Evolutionary conservation across 176 grass and related monocot species (phyloP), one percentile per base, ranked within the genome.

Genomic region (Aegilops bicornis): DNA sequence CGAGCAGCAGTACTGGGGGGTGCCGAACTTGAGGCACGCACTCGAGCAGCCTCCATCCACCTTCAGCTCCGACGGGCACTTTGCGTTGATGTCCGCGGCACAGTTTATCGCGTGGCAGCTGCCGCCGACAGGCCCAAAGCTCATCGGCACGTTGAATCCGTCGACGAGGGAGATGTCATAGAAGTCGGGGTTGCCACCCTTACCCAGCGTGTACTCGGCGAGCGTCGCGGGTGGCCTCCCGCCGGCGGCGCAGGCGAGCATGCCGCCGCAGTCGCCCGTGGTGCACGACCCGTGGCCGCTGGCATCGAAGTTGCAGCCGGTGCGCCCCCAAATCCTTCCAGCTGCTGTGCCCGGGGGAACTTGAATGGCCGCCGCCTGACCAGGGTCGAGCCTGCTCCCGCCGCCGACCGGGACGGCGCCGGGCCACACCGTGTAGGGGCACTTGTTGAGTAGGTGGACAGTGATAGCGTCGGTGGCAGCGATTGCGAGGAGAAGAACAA

Each of bases 81-180:
- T 32, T 79, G 83, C 59, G 23, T 27, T 89, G 61, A 93, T 27
- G 82, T 90, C 84, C 1, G n/a, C 88, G 7, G 82, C 17, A 79
- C 89, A 94, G 30, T 56, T 65, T 1, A 68, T 35, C 0, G 67
- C 76, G 2, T 33, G 45, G 64, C 60, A 89, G 3, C 75, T 31
- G 25, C 52, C 62, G 25, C 67, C 76, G 69, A 12, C 16, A 8
- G 87, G 84, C 5, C 69, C 10, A 81, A 90, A 88, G 69, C 2
- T 84, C 68, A 93, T 80, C 8, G 91, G 91, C 62, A 93, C 37
- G 64, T 93, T 93, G 88, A 90, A 93, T 48, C 91, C 91, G 71
- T 93, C 88, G 80, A 90, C 73, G 62, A 91, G 73, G 70, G 92
- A 94, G 75, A 94, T 64, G 80, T 94, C 92, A n/a, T 84, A 86